A percentile compares a stretch with the other conserved stretches of the same genome.
Conservation (phyloP, 2,329 filamentous ascomycete genomes). For the Pseudocercospora cruenta region DNA sequence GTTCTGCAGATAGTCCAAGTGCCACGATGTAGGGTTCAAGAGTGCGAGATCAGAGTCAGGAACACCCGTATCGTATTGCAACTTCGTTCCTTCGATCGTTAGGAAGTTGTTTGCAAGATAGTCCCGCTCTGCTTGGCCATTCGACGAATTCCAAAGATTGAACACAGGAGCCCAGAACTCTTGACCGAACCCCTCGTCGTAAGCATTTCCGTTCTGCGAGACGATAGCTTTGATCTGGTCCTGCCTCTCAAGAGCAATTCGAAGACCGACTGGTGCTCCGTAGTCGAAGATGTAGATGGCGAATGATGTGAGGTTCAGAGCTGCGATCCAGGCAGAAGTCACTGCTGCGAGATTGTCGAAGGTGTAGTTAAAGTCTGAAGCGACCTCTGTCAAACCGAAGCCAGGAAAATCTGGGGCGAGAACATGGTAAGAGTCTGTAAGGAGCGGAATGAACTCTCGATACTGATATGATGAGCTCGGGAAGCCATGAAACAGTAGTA, state of each 20-base stretch:
- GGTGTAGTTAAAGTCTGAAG: slow-evolving; percentile 54
- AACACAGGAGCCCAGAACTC: slow-evolving; percentile 56
- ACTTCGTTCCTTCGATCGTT: slow-evolving; percentile 43
- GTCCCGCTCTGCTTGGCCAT: slow-evolving; percentile 27
- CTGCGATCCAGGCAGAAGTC: slow-evolving; percentile 54
- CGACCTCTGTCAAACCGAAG: slow-evolving; percentile 60
- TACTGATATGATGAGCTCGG: slow-evolving; percentile 53
- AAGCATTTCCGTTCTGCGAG: slow-evolving; percentile 65
- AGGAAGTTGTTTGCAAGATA: slow-evolving; percentile 43
- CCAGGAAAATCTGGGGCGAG: slow-evolving; percentile 64
- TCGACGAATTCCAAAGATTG: slow-evolving; percentile 48
- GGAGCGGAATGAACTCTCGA: slow-evolving; percentile 50
- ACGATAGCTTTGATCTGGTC: slow-evolving; percentile 57
- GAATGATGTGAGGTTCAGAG: slow-evolving; percentile 53
- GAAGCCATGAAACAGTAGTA: slow-evolving; percentile 54
- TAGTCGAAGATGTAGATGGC: slow-evolving; percentile 67
- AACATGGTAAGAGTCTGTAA: slow-evolving; percentile 48
- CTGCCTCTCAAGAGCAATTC: slow-evolving; percentile 56
- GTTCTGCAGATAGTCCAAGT: slow-evolving; percentile 49
- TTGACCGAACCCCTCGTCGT: slow-evolving; percentile 57
- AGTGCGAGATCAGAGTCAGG: slow-evolving; percentile 33
- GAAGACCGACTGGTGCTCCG: slow-evolving; percentile 60
- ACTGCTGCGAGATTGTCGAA: slow-evolving; percentile 57
- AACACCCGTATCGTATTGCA: slow-evolving; percentile 35
- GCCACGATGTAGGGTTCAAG: slow-evolving; percentile 53